Evolutionary conservation across 1,284 basidiomycete species (phyloP), one percentile per base, ranked within the genome.

Genomic region (Rhodofomes roseus): DNA sequence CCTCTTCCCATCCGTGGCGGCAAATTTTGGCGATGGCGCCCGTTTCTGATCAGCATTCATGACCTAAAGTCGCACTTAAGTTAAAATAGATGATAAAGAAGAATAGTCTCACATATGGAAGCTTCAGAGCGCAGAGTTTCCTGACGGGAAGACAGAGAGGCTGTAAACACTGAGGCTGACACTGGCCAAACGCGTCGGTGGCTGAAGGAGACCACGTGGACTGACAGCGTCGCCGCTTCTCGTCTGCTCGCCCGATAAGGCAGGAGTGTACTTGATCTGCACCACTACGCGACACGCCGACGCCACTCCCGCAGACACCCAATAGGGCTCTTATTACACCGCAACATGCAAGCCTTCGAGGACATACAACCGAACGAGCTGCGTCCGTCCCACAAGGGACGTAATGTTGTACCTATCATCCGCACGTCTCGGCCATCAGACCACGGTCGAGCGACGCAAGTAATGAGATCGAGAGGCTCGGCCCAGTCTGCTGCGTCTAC

Each of bases 341-440:
- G 31, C n/a, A 7, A 12, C 18, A 65, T 67, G 64, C 37, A 62
- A 37, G 50, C 62, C 68, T 69, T 56, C 59, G 79, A 81, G 65
- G 78, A 81, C 64, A 61, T 64, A 1, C 79, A 80, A 55, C 77
- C 77, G n/a, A 80, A 79, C 61, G 76, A 79, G 63, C 54, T 70
- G 7, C 76, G 76, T 43, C 65, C 72, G 54, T 58, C 72, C 34
- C 70, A 72, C 46, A 78, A 79, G 60, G 77, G 77, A 0, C 66
- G 58, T 18, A 60, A 68, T 1, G 29, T 40, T 8, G 62, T 79
- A 1, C 78, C 78, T 2, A 60, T 60, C 18, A 71, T 80, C 29
- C 70, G 66, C 20, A 39, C 68, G 16, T 59, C 61, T 8, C 60
- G 44, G 6, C 52, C 62, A 18, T 25, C 27, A 40, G 52, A 40